phyloP scores from a whole-genome alignment of 202 grass and related monocot species.

The Setaria italica region DNA sequence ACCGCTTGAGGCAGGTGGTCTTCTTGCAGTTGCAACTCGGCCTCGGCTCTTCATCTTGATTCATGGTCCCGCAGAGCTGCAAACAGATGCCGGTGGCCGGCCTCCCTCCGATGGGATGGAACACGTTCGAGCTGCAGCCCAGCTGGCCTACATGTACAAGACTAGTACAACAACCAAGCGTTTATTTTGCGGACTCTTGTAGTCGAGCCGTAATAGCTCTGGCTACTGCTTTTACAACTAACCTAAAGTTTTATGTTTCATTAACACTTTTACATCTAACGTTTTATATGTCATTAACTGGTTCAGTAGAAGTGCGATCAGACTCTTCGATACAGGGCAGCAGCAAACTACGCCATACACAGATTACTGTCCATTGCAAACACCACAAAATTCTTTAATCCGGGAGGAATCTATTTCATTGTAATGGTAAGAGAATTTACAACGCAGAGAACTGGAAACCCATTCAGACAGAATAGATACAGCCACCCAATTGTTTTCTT shows the following conservation, averaged over 20 bases:
- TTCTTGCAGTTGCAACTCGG: constrained; percentile 1
- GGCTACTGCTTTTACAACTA: too few species aligned
- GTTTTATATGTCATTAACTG: background rate
- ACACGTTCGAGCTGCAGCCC: background rate
- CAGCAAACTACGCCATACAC: background rate
- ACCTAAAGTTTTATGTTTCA: background rate
- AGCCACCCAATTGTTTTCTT: constrained; percentile 42
- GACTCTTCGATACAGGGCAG: background rate
- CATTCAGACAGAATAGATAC: constrained; percentile 39
- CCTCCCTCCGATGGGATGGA: background rate
- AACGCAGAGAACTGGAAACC: constrained; percentile 30
- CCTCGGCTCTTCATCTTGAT: background rate
- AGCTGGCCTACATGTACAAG: background rate
- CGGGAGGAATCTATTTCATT: constrained; percentile 41
- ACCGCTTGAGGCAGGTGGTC: background rate
- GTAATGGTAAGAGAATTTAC: constrained; percentile 39
- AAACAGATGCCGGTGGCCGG: background rate
- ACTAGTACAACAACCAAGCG: background rate
- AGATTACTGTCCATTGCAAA: background rate
- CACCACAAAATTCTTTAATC: background rate
- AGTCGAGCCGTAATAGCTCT: too few species aligned
- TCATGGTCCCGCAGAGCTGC: constrained; percentile 4
- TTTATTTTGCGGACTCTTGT: too few species aligned
- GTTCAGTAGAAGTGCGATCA: background rate
- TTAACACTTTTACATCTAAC: background rate